Evolutionary conservation across 2,329 filamentous ascomycete species (phyloP).

Genomic region (Thyridium curvatum): DNA sequence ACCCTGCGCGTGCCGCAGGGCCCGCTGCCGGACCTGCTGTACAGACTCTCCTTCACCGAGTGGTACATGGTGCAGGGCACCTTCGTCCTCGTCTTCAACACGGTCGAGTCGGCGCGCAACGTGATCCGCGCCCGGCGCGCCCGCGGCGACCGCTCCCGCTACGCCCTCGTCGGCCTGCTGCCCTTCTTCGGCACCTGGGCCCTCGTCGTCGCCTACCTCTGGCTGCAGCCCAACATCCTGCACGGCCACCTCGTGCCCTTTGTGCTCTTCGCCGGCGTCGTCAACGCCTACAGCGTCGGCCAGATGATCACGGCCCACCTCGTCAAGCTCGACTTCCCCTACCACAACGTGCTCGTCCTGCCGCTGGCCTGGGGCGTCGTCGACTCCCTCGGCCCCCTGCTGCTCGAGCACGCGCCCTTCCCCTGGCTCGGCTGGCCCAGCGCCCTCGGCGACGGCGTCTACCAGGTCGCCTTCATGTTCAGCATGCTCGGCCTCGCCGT

Average conservation of each 20-base stretch:
- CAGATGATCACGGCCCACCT: conserved; percentile 95
- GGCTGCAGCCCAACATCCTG: conserved; percentile 78
- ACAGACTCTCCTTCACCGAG: conserved; percentile 79
- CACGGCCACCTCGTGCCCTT: conserved; percentile 83
- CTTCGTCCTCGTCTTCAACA: conserved; percentile 79
- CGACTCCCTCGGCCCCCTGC: conserved; percentile 69
- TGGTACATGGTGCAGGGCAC: conserved; percentile 89
- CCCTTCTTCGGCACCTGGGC: conserved; percentile 77
- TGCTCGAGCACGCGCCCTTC: conserved; percentile 45
- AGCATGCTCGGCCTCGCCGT: conserved; percentile 76
- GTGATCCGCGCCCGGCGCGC: conserved; percentile 76
- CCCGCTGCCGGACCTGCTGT: conserved; percentile 64
- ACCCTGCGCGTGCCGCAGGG: conserved; percentile 62
- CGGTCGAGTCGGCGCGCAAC: conserved; percentile 69
- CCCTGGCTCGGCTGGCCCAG: conserved; percentile 73
- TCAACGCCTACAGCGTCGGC: conserved; percentile 93
- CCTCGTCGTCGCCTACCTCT: conserved; percentile 71
- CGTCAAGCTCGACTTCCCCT: conserved; percentile 81
- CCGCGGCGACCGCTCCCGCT: conserved; percentile 64
- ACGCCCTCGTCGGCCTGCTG: conserved; percentile 73
- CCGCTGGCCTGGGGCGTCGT: conserved; percentile 73
- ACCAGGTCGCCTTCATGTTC: conserved; percentile 76
- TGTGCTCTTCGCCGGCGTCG: conserved; percentile 76
- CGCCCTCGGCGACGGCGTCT: conserved; percentile 67
- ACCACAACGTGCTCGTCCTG: conserved; percentile 76